These are phyloP conservation scores for Xylariaceae sp. DNA, from an alignment of 2,329 filamentous ascomycete species.

Conservation along the genomic window DNA sequence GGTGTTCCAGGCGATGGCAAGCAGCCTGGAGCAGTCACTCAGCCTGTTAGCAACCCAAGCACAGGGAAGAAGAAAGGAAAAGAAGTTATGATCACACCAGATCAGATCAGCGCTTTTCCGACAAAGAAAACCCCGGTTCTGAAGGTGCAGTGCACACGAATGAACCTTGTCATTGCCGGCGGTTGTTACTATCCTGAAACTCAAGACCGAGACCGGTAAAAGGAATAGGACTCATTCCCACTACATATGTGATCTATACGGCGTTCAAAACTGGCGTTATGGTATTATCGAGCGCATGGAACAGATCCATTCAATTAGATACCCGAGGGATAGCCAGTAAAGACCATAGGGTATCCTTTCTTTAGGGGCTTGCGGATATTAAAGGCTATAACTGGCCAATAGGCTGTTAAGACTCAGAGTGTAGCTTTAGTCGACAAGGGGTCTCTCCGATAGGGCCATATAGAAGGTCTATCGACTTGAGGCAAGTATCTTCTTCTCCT, in stretches of 20 bases:
- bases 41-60: constrained; percentile 40
- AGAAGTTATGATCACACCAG: constrained; percentile 86
- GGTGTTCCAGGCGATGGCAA: constrained; percentile 50
- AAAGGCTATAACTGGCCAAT: background rate
- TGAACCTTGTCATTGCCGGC: constrained; percentile 91
- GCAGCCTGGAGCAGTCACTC: constrained; percentile 38
- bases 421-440: no score
- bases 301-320: constrained; percentile 19
- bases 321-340: constrained; percentile 23
- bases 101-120: constrained; percentile 92
- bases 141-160: constrained; percentile 90
- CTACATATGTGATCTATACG: background rate
- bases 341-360: constrained; percentile 3
- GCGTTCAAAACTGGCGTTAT: constrained; percentile 23
- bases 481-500: no score
- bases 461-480: no score
- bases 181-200: constrained; percentile 68
- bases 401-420: background rate
- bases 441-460: no score
- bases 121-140: constrained; percentile 97
- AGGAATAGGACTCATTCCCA: background rate
- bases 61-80: constrained; percentile 78
- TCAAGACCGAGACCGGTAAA: constrained; percentile 37
- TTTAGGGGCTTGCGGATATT: background rate
- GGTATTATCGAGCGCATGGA: constrained; percentile 4